These are phyloP conservation scores for Dactylellina cionopaga DNA, from an alignment of 2,329 filamentous ascomycete species.

Conservation along the genomic window DNA sequence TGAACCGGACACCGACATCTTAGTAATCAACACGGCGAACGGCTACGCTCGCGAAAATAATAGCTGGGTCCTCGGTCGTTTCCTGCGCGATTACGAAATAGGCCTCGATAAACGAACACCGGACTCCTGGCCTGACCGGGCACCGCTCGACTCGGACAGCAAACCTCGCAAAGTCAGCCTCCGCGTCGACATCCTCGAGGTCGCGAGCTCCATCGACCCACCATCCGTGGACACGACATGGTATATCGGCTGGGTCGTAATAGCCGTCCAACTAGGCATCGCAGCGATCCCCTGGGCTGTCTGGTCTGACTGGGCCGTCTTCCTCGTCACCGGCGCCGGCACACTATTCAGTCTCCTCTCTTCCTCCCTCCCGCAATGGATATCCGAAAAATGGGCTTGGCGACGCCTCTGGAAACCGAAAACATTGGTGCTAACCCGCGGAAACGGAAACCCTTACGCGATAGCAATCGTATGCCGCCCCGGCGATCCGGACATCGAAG, in stretches of 20 bases:
- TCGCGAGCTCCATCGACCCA: conserved; percentile 27
- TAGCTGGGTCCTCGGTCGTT: conserved; percentile 63
- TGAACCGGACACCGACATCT: conserved; percentile 58
- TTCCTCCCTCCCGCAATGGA: conserved; percentile 62
- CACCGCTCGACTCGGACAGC: conserved; percentile 27
- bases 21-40: conserved; percentile 60
- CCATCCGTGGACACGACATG: conserved; percentile 42
- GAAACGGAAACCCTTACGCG: conserved; percentile 62
- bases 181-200: conserved; percentile 43
- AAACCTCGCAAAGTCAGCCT: conserved; percentile 31
- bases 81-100: conserved; percentile 62
- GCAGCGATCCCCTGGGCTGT: conserved; percentile 59
- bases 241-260: conserved; percentile 45
- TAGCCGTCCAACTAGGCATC: conserved; percentile 59
- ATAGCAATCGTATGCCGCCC: conserved; percentile 61
- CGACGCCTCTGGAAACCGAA: conserved; percentile 57
- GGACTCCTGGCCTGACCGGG: conserved; percentile 25
- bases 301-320: conserved; percentile 60
- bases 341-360: conserved; percentile 60
- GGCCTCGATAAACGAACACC: not conserved
- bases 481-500: conserved; percentile 62
- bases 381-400: conserved; percentile 63
- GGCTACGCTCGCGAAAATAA: conserved; percentile 61
- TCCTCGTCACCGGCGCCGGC: conserved; percentile 61
- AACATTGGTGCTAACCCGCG: conserved; percentile 60